Percentiles rank a stretch among this genome's conserved stretches.
Evolutionary conservation across 148 eudicot species (phyloP).

Genomic region (Fagopyrum tataricum): DNA sequence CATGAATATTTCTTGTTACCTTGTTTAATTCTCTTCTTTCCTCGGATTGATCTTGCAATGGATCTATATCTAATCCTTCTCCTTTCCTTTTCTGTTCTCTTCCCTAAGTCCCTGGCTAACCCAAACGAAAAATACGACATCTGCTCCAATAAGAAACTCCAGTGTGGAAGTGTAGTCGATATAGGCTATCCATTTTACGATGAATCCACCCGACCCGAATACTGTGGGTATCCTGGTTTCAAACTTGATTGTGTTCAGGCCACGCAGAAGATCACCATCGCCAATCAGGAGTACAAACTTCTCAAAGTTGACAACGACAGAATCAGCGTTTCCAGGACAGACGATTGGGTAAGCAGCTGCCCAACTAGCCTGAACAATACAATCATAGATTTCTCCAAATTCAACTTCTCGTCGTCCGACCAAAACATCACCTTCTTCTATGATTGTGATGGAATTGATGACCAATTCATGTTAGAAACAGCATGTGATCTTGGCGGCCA

Average conservation of each 20-base stretch:
- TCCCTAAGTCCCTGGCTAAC: not conserved
- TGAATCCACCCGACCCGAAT: too few relatives aligned
- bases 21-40: too few relatives aligned
- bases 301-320: not conserved
- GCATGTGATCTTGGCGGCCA: not conserved
- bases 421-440: slow-evolving; percentile 13
- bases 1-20: not conserved
- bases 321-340: not conserved
- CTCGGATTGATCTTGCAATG: not conserved
- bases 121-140: not conserved
- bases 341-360: not conserved
- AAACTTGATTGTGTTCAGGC: too few relatives aligned
- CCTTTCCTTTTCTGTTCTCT: not conserved
- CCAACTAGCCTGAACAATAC: not conserved
- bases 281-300: too few relatives aligned
- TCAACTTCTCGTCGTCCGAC: not conserved
- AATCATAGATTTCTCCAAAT: slow-evolving; percentile 6
- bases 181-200: not conserved
- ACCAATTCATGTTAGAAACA: not conserved
- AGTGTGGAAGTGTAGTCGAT: not conserved
- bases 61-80: not conserved
- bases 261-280: too few relatives aligned
- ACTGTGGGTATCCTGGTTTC: too few relatives aligned
- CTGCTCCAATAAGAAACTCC: not conserved
- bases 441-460: not conserved